These are phyloP conservation scores for Colletotrichum sp. DNA, from an alignment of 2,329 filamentous ascomycete species.

Conservation along the genomic window DNA sequence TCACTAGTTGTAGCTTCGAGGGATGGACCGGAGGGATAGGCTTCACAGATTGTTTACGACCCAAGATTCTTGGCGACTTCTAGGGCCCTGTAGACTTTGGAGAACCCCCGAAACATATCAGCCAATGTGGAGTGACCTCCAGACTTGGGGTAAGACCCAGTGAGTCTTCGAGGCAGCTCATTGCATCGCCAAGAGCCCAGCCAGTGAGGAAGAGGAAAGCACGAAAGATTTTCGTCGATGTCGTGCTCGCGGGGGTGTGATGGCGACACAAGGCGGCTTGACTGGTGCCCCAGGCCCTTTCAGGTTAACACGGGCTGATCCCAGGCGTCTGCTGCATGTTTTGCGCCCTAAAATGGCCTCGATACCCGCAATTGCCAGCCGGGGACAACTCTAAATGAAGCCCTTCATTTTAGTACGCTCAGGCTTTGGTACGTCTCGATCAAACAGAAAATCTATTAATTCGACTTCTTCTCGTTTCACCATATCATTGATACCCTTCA, in stretches of 20 bases:
- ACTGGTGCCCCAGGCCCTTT: neutral
- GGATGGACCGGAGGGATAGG: neutral
- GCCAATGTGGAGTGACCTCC: neutral
- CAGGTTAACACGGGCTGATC: neutral
- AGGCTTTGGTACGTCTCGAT: neutral
- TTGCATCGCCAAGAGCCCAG: conserved; percentile 6
- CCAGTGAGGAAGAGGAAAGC: neutral
- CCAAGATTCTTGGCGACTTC: neutral
- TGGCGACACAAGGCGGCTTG: conserved; percentile 1
- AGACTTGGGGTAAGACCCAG: neutral
- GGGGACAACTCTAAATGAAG: neutral
- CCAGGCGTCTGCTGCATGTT: neutral
- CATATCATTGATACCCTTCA: neutral
- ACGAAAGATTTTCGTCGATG: conserved; percentile 2
- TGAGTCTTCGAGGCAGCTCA: neutral
- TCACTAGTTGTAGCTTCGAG: neutral
- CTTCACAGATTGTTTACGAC: neutral
- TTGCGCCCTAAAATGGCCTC: neutral
- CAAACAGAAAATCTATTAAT: neutral
- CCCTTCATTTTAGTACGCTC: neutral
- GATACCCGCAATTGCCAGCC: neutral
- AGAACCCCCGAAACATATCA: neutral
- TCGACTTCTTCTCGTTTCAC: neutral
- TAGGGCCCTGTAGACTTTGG: neutral
- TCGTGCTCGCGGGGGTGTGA: conserved; percentile 16